Conservation (phyloP, 2,329 filamentous ascomycete genomes). For the Aspergillus ochraceoroseus region DNA sequence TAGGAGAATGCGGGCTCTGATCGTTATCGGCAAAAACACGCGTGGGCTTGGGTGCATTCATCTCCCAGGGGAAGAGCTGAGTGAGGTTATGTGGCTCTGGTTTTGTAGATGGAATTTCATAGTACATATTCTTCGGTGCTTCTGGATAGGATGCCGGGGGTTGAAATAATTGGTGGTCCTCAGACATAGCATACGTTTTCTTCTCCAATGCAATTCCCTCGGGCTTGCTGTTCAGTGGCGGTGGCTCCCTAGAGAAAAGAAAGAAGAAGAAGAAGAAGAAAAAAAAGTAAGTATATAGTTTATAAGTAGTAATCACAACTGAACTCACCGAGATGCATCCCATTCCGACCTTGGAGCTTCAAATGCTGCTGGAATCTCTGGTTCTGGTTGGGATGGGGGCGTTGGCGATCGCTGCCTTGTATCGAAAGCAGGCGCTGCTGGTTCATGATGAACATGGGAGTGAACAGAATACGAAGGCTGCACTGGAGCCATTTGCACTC, state of each 20-base stretch:
- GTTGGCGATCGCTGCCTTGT: constrained; percentile 42
- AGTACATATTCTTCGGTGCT: constrained; percentile 83
- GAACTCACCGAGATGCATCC: constrained; percentile 56
- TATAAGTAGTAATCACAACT: constrained; percentile 11
- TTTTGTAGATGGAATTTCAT: constrained; percentile 62
- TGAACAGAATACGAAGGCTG: constrained; percentile 1
- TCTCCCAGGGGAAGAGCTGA: constrained; percentile 90
- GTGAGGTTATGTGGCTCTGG: constrained; percentile 57
- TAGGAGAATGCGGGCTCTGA: constrained; percentile 7
- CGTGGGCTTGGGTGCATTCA: constrained; percentile 56
- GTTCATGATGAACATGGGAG: constrained; percentile 28
- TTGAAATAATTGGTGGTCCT: constrained; percentile 67
- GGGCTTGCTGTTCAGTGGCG: constrained; percentile 63
- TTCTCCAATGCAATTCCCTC: constrained; percentile 81
- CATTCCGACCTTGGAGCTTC: constrained; percentile 57
- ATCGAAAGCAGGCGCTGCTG: constrained; percentile 44
- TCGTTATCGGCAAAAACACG: constrained; percentile 43
- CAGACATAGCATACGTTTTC: constrained; percentile 77
- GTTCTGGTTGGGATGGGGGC: constrained; percentile 18
- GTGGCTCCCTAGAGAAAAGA: constrained; percentile 53
- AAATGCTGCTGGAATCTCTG: constrained; percentile 31
- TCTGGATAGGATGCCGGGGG: constrained; percentile 73
- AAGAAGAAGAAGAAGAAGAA: no score
- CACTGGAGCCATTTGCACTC: not conserved
- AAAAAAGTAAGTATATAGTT: constrained; percentile 21